phyloP scores from a whole-genome alignment of 1,284 basidiomycete genomes.

The Pyrrhoderma noxium region DNA sequence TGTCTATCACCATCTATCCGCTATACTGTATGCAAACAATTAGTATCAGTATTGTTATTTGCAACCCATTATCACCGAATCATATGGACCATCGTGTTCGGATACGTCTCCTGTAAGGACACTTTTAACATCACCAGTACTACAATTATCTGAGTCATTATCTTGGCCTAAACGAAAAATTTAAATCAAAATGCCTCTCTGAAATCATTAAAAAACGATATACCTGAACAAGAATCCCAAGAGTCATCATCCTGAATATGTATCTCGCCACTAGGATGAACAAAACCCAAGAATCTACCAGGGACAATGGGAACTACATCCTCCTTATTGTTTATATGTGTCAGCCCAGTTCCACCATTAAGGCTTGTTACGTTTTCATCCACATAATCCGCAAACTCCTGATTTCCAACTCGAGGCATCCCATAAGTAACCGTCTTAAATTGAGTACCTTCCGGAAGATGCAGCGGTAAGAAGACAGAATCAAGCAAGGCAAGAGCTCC shows the following conservation, averaged over 20 bases:
- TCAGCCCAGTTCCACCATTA: slow-evolving; percentile 26
- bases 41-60: slow-evolving; percentile 17
- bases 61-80: slow-evolving; percentile 47
- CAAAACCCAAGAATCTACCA: slow-evolving; percentile 44
- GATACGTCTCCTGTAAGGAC: slow-evolving; percentile 36
- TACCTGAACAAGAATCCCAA: slow-evolving; percentile 45
- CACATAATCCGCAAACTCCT: slow-evolving; percentile 51
- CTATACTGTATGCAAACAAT: too few species aligned
- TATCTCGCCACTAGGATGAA: slow-evolving; percentile 51
- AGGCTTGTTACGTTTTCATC: slow-evolving; percentile 34
- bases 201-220: slow-evolving; percentile 7
- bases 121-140: slow-evolving; percentile 45
- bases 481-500: slow-evolving; percentile 48
- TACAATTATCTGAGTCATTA: slow-evolving; percentile 33
- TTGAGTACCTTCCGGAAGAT: slow-evolving; percentile 28
- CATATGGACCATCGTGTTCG: slow-evolving; percentile 55
- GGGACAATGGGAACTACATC: slow-evolving; percentile 31
- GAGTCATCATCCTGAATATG: slow-evolving; percentile 43
- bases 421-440: slow-evolving; percentile 39
- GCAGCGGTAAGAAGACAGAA: slow-evolving; percentile 31
- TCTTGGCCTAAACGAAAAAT: slow-evolving; percentile 36
- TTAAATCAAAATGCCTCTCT: background rate
- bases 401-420: slow-evolving; percentile 60
- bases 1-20: too few species aligned
- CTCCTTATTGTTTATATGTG: slow-evolving; percentile 43